Conservation (phyloP, 2,329 filamentous ascomycete species). For the Mollisiaceae sp. region DNA sequence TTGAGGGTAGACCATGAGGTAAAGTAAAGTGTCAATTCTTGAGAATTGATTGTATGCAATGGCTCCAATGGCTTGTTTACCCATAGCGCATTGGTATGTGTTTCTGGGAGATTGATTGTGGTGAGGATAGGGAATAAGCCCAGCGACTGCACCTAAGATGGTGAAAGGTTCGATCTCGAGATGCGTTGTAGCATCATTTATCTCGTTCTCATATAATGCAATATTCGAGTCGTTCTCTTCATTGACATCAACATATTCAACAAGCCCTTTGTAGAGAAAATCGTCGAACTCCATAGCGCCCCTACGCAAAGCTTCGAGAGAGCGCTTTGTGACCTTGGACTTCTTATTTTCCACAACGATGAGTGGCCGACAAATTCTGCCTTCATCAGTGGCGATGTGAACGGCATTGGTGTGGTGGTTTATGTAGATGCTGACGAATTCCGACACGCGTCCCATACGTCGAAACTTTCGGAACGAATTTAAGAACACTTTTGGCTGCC, state of each 20-base stretch:
- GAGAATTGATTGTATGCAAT: slow-evolving; percentile 99
- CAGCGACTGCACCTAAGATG: slow-evolving; percentile 91
- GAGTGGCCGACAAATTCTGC: slow-evolving; percentile 91
- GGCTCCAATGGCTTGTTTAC: slow-evolving; percentile 98
- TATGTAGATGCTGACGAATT: slow-evolving; percentile 95
- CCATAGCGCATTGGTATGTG: slow-evolving; percentile 99
- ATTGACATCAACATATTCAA: slow-evolving; percentile 97
- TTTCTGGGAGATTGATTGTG: slow-evolving; percentile 99
- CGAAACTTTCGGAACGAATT: slow-evolving; percentile 84
- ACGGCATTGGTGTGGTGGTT: slow-evolving; percentile 92
- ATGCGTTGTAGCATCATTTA: slow-evolving; percentile 85
- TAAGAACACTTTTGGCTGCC: slow-evolving; percentile 85
- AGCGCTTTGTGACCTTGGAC: slow-evolving; percentile 78
- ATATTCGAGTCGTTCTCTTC: slow-evolving; percentile 98
- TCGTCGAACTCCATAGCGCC: slow-evolving; percentile 92
- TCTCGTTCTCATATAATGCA: slow-evolving; percentile 84
- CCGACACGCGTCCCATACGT: slow-evolving; percentile 88
- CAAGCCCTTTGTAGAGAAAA: slow-evolving; percentile 85
- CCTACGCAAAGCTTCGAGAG: slow-evolving; percentile 80
- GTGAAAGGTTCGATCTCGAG: slow-evolving; percentile 98
- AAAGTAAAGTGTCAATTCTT: slow-evolving; percentile 93
- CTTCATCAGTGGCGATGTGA: slow-evolving; percentile 96
- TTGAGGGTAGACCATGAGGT: slow-evolving; percentile 97
- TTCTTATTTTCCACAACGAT: slow-evolving; percentile 92
- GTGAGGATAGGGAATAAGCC: slow-evolving; percentile 95